A percentile compares a stretch with the other conserved stretches of the same genome.
These are phyloP conservation scores for Boletellus deceptivus DNA, from an alignment of 1,284 basidiomycete genomes.

Conservation along the genomic window DNA sequence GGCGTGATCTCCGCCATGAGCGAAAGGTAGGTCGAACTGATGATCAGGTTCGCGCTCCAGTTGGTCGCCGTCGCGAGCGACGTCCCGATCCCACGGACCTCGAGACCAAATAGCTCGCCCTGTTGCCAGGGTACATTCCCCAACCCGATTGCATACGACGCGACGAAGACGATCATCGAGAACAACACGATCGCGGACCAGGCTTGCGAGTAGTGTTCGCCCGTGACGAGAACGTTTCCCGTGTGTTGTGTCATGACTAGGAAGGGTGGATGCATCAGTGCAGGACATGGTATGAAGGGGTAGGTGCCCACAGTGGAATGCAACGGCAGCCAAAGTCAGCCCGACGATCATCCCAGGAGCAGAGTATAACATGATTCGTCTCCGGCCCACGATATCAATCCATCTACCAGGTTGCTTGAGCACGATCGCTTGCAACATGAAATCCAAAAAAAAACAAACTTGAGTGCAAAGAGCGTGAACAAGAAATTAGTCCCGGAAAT, in stretches of 20 bases:
- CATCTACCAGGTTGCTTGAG: constrained; percentile 36
- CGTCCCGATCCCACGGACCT: constrained; percentile 82
- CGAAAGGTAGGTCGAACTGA: constrained; percentile 76
- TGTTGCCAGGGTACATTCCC: constrained; percentile 87
- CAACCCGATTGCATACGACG: constrained; percentile 76
- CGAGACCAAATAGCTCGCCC: constrained; percentile 77
- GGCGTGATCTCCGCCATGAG: constrained; percentile 77
- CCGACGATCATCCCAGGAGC: constrained; percentile 78
- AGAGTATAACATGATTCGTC: constrained; percentile 75
- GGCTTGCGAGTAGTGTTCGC: constrained; percentile 57
- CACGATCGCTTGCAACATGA: neutral
- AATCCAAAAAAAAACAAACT: constrained; percentile 26
- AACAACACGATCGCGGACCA: constrained; percentile 73
- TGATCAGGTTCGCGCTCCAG: constrained; percentile 79
- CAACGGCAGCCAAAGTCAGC: constrained; percentile 66
- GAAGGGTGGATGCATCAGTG: neutral
- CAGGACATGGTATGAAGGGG: neutral
- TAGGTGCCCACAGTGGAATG: constrained; percentile 66
- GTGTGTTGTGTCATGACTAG: constrained; percentile 71
- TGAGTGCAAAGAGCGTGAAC: constrained; percentile 79
- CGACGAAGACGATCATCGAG: constrained; percentile 81
- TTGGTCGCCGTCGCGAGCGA: constrained; percentile 79
- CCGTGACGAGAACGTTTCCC: constrained; percentile 62
- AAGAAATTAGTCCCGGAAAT: constrained; percentile 79
- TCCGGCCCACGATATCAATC: constrained; percentile 77